A percentile compares a stretch with the other conserved stretches of the same genome.
Conservation (phyloP, 139 green algal species). For the Volvox reticuliferus region DNA sequence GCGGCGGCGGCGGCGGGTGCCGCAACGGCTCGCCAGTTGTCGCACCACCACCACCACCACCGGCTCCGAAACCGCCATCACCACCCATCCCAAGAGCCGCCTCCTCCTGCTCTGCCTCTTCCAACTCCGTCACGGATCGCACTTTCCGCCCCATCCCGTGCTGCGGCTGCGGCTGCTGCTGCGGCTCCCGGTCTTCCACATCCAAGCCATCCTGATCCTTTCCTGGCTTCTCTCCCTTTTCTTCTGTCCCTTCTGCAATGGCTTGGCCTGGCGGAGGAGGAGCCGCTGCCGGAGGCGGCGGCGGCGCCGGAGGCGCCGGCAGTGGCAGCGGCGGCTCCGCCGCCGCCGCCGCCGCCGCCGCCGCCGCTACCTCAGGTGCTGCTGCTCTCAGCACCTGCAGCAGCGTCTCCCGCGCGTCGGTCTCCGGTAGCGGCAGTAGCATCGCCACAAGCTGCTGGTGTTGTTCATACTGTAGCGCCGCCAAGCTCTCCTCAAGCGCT, state of each 20-base stretch:
- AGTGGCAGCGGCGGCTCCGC: too few relatives aligned
- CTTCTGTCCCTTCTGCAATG: neutral
- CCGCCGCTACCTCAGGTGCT: too few relatives aligned
- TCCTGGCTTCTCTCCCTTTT: neutral
- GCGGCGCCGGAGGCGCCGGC: neutral
- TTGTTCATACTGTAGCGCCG: constrained; percentile 7
- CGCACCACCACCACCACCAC: neutral
- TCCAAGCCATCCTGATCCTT: neutral
- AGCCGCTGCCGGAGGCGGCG: neutral
- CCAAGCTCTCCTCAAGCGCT: constrained; percentile 3
- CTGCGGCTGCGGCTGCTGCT: neutral
- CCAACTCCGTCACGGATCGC: neutral
- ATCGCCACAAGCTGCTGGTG: neutral
- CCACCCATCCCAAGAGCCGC: neutral
- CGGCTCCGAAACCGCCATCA: neutral
- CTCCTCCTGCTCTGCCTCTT: neutral
- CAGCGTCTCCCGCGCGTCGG: neutral
- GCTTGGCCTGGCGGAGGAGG: neutral
- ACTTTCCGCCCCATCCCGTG: neutral
- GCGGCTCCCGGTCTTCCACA: neutral
- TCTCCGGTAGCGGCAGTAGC: constrained; percentile 5
- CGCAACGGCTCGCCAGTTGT: neutral
- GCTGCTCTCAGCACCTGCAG: neutral
- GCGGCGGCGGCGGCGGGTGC: neutral
- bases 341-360: too few relatives aligned